These are phyloP conservation scores for Pseudogymnoascus sp. DNA, from an alignment of 2,329 filamentous ascomycete species.

Conservation along the genomic window DNA sequence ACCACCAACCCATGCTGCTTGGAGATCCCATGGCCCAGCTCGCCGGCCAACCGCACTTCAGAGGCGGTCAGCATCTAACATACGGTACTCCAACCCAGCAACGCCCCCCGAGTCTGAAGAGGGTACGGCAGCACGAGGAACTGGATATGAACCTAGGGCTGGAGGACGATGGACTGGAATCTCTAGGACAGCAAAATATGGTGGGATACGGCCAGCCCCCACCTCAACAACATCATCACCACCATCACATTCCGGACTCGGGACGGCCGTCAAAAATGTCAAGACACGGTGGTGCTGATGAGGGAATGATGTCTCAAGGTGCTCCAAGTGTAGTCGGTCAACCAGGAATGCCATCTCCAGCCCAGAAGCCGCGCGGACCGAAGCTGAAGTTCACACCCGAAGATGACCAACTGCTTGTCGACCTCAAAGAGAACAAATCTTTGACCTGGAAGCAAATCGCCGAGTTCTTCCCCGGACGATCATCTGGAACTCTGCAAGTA, in stretches of 20 bases:
- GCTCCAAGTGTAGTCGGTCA: slow-evolving; percentile 82
- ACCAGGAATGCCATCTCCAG: slow-evolving; percentile 78
- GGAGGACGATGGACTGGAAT: slow-evolving; percentile 42
- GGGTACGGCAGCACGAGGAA: slow-evolving; percentile 47
- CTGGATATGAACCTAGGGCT: slow-evolving; percentile 38
- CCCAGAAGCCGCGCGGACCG: slow-evolving; percentile 71
- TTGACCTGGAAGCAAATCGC: slow-evolving; percentile 97
- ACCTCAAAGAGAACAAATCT: slow-evolving; percentile 90
- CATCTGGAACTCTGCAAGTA: slow-evolving; percentile 84
- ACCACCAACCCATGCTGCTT: slow-evolving; percentile 49
- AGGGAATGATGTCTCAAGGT: slow-evolving; percentile 43
- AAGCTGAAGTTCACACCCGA: slow-evolving; percentile 93
- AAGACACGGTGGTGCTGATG: slow-evolving; percentile 48
- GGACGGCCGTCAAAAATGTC: slow-evolving; percentile 62
- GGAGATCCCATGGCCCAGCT: slow-evolving; percentile 47
- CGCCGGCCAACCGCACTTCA: slow-evolving; percentile 40
- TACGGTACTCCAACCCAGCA: slow-evolving; percentile 37
- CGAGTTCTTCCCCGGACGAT: slow-evolving; percentile 88
- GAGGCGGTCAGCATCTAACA: slow-evolving; percentile 41
- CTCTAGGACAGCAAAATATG: slow-evolving; percentile 50
- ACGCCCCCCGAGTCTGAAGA: slow-evolving; percentile 36
- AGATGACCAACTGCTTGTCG: slow-evolving; percentile 79
- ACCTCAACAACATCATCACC: slow-evolving; percentile 47
- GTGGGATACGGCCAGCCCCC: slow-evolving; percentile 34
- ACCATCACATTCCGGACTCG: slow-evolving; percentile 75